Evolutionary conservation across 768 basidiomycete species (phyloP).

Genomic region (Leucocoprinus leucothites): DNA sequence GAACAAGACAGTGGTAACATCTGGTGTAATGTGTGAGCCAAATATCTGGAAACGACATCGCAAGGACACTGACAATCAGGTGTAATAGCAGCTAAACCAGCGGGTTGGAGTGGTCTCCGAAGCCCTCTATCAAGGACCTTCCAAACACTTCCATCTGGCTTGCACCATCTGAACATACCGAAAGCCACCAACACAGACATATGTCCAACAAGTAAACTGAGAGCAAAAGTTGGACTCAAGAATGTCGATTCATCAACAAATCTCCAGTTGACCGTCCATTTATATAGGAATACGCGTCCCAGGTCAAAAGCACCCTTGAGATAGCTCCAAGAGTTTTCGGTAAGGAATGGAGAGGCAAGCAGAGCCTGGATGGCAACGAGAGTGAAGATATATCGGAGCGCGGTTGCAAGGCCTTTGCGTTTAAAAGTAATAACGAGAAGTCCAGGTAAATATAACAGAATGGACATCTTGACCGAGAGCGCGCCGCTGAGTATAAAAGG

Average conservation of each 20-base stretch:
- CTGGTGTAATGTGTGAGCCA: slow-evolving; percentile 33
- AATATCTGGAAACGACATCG: background rate
- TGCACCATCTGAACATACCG: slow-evolving; percentile 75
- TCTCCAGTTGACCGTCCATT: slow-evolving; percentile 99
- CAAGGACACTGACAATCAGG: slow-evolving; percentile 57
- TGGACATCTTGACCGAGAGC: slow-evolving; percentile 93
- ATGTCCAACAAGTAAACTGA: slow-evolving; percentile 65
- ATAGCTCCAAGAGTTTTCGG: slow-evolving; percentile 60
- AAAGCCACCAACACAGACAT: slow-evolving; percentile 56
- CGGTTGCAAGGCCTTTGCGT: slow-evolving; percentile 54
- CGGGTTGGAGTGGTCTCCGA: slow-evolving; percentile 45
- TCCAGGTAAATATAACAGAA: slow-evolving; percentile 86
- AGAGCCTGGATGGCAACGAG: slow-evolving; percentile 51
- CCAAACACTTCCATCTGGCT: slow-evolving; percentile 63
- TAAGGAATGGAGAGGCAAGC: slow-evolving; percentile 71
- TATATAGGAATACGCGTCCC: slow-evolving; percentile 83
- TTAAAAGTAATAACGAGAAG: slow-evolving; percentile 81
- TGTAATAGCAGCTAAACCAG: slow-evolving; percentile 43
- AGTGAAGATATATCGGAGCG: slow-evolving; percentile 47
- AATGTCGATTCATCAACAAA: slow-evolving; percentile 79
- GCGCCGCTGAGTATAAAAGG: slow-evolving; percentile 50
- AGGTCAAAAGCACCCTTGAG: slow-evolving; percentile 80
- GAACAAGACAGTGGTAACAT: slow-evolving; percentile 77
- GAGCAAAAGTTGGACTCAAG: slow-evolving; percentile 59
- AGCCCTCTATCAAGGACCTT: slow-evolving; percentile 54